phyloP scores from a whole-genome alignment of 2,329 filamentous ascomycete species.

The Clarireedia sp. region DNA sequence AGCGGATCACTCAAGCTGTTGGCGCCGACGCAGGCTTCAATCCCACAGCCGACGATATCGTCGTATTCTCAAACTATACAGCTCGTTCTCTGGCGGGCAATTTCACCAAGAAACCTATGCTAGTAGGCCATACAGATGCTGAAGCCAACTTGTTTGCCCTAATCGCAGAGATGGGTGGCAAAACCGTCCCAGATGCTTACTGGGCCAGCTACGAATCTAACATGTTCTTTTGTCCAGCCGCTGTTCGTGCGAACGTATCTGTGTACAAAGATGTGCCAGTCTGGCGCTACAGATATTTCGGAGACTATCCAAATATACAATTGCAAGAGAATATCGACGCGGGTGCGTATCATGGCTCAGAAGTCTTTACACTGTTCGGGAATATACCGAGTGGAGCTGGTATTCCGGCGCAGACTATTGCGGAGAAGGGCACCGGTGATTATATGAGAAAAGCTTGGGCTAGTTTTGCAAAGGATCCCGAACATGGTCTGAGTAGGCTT shows the following conservation, averaged over 20 bases:
- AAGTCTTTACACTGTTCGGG: slow-evolving; percentile 30
- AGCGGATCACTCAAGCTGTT: slow-evolving; percentile 12
- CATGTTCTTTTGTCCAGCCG: slow-evolving; percentile 31
- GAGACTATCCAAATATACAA: slow-evolving; percentile 30
- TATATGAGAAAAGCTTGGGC: slow-evolving; percentile 34
- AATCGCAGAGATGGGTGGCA: slow-evolving; percentile 18
- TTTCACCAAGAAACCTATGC: slow-evolving; percentile 20
- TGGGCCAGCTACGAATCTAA: slow-evolving; percentile 26
- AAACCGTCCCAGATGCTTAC: slow-evolving; percentile 18
- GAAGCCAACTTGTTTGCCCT: slow-evolving; percentile 27
- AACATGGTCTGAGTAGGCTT: slow-evolving; percentile 28
- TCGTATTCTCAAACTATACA: slow-evolving; percentile 27
- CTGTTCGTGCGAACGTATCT: slow-evolving; percentile 23
- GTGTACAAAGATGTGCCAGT: slow-evolving; percentile 26
- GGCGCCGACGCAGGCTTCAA: slow-evolving; percentile 19
- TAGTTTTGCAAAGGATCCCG: slow-evolving; percentile 33
- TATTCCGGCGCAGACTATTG: slow-evolving; percentile 16
- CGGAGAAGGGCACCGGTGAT: slow-evolving; percentile 23
- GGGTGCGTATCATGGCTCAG: slow-evolving; percentile 31
- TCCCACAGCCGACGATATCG: slow-evolving; percentile 23
- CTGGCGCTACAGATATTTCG: slow-evolving; percentile 35
- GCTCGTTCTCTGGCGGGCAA: slow-evolving; percentile 11
- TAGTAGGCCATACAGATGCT: slow-evolving; percentile 30
- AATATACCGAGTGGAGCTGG: slow-evolving; percentile 12
- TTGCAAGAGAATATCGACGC: slow-evolving; percentile 19